Conservation (phyloP, 2,329 filamentous ascomycete genomes). For the Chaetomium globosum region DNA sequence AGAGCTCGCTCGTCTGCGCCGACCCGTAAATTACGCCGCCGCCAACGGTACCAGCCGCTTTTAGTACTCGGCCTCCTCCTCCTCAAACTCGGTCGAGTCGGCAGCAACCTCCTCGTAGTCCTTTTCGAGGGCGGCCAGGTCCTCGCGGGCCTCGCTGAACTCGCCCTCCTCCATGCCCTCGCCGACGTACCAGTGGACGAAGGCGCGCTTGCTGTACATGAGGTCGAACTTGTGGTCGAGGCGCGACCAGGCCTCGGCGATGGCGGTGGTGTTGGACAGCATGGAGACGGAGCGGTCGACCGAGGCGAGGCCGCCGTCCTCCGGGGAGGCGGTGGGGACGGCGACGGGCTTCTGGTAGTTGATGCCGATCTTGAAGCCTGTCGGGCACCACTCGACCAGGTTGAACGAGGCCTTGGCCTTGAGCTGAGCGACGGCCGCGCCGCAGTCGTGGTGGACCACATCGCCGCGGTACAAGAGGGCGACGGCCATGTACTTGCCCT, state of each 20-base stretch:
- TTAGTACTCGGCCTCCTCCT: conserved; percentile 79
- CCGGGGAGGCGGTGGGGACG: conserved; percentile 55
- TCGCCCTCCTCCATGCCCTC: conserved; percentile 93
- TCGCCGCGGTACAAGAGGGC: conserved; percentile 73
- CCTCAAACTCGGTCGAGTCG: conserved; percentile 67
- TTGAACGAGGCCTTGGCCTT: conserved; percentile 74
- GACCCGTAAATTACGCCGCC: background rate
- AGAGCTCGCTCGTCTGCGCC: background rate
- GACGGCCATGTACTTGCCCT: conserved; percentile 77
- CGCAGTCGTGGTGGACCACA: conserved; percentile 70
- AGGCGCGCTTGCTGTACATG: conserved; percentile 77
- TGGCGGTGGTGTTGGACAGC: conserved; percentile 75
- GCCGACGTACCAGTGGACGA: conserved; percentile 80
- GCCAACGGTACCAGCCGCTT: conserved; percentile 18
- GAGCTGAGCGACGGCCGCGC: conserved; percentile 65
- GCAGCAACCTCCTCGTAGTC: conserved; percentile 84
- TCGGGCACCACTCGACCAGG: conserved; percentile 75
- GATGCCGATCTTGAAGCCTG: conserved; percentile 75
- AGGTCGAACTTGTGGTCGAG: conserved; percentile 76
- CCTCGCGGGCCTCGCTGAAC: conserved; percentile 84
- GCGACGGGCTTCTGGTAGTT: conserved; percentile 70
- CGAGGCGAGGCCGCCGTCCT: conserved; percentile 62
- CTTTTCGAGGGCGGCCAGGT: conserved; percentile 81
- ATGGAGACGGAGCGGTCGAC: conserved; percentile 68
- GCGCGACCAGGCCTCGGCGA: conserved; percentile 72